Conservation (phyloP, 2,329 filamentous ascomycete genomes). For the Zymoseptoria pseudotritici region DNA sequence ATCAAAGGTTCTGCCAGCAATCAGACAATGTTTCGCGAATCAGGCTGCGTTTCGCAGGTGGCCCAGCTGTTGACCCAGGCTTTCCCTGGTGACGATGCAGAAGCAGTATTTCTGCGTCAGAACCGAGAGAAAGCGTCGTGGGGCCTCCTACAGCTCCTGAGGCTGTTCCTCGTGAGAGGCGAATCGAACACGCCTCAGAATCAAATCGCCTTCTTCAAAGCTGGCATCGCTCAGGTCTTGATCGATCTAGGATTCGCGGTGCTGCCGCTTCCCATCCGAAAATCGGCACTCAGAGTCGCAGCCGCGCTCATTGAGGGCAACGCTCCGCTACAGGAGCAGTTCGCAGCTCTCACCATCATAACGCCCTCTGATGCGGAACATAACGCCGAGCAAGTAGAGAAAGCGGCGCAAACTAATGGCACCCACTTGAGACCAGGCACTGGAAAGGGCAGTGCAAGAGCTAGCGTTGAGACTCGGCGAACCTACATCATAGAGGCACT, state of each 20-base stretch:
- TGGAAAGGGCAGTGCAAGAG: conserved; percentile 18
- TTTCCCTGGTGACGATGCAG: conserved; percentile 39
- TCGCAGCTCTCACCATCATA: conserved; percentile 73
- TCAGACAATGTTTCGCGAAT: conserved; percentile 88
- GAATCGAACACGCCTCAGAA: conserved; percentile 74
- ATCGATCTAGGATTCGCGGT: conserved; percentile 75
- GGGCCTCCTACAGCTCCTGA: conserved; percentile 77
- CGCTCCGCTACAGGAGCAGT: conserved; percentile 70
- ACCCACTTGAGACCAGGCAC: conserved; percentile 16
- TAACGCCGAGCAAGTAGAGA: conserved; percentile 12
- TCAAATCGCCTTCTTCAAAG: conserved; percentile 76
- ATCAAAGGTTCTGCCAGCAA: conserved; percentile 82
- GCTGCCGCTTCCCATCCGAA: conserved; percentile 69
- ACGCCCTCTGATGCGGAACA: conserved; percentile 13
- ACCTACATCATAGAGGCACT: conserved; percentile 91
- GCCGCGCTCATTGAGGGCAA: conserved; percentile 85
- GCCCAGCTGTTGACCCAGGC: conserved; percentile 53
- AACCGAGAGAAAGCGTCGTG: conserved; percentile 84
- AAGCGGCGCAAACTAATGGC: conserved; percentile 22
- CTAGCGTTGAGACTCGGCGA: conserved; percentile 31
- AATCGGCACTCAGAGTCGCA: conserved; percentile 78
- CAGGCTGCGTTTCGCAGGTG: conserved; percentile 69
- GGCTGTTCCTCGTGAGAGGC: conserved; percentile 77
- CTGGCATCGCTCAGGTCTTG: conserved; percentile 70
- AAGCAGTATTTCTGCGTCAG: conserved; percentile 33